Evolutionary conservation across 2,329 filamentous ascomycete genomes (phyloP), one percentile per base, ranked within the genome.

Genomic region (Massarina eburnea): DNA sequence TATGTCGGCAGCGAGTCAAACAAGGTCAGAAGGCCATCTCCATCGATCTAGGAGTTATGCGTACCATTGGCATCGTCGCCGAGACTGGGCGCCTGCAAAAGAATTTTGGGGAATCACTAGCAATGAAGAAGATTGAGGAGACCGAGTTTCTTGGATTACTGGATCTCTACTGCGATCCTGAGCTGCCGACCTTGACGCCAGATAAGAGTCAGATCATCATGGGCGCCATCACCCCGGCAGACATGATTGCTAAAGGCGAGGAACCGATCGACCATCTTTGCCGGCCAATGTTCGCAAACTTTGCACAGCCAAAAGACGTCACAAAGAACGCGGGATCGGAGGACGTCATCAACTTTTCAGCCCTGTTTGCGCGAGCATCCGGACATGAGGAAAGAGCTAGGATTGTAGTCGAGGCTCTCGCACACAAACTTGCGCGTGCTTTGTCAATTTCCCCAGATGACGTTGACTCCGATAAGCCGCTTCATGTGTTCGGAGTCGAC

Each of bases 391-490:
- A 51, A 24, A 46, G 50, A 9, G 48, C 41, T 3, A 38, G 45
- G 18, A 50, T 57, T 10, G n/a, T n/a, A n/a, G 29, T 41, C 5
- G 45, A 53, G 7, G 57, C 55, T 6, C 40, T 61, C 1, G 41
- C 45, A n/a, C 27, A 20, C 1, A 47, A 55, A 33, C 21, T 59
- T 1, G 50, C 57, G 2, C 47, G 45, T 15, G 29, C 58, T 6
- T 44, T 59, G 2, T 45, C 51, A 4, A 46, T 59, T 2, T 42
- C 42, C 18, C 43, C 43, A 19, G 63, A 67, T 1, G 60, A 63
- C 24, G 49, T 62, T 4, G 55, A 66, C 32, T 42, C 58, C 2
- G 45, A 36, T 5, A 58, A 53, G 19, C 52, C 65, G 3, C 46
- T 67, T 6, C 40, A 53, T 33, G 41, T 20, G 18, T 51, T 35